phyloP scores from a whole-genome alignment of 768 basidiomycete genomes.

The Tulasnella sp. region DNA sequence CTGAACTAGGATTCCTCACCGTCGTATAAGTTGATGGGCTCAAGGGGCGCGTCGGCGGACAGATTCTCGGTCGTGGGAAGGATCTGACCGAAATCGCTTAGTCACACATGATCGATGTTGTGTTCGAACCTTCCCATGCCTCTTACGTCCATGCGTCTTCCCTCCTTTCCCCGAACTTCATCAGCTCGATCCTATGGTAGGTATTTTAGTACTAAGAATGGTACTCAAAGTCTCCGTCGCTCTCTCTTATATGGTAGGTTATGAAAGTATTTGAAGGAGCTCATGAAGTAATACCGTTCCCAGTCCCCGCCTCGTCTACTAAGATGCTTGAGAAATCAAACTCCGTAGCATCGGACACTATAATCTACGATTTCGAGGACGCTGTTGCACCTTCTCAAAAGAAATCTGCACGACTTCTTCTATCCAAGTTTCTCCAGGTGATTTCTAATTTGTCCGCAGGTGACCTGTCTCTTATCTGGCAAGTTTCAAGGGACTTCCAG shows the following conservation, averaged over 20 bases:
- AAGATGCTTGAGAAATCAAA: slow-evolving; percentile 76
- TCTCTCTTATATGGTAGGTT: neutral
- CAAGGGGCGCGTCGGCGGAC: neutral
- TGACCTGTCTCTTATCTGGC: neutral
- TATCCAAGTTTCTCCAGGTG: slow-evolving; percentile 47
- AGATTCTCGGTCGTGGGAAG: neutral
- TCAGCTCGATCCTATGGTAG: neutral
- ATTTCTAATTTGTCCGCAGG: slow-evolving; percentile 12
- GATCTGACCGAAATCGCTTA: neutral
- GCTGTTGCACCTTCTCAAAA: slow-evolving; percentile 51
- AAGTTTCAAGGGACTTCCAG: neutral
- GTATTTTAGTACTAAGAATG: neutral
- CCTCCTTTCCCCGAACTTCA: neutral
- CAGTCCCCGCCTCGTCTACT: slow-evolving; percentile 70
- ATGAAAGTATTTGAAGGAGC: neutral
- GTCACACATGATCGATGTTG: neutral
- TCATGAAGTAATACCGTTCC: neutral
- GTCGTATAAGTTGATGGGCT: neutral
- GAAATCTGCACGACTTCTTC: slow-evolving; percentile 44
- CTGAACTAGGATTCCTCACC: neutral
- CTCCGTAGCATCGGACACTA: slow-evolving; percentile 47
- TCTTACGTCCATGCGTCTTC: neutral
- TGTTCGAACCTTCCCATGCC: neutral
- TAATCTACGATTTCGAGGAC: slow-evolving; percentile 87
- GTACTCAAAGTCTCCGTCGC: neutral